Conservation (phyloP, 129 eudicot genomes). For the Daucus carota region DH1_v3.0 NC_030384.2:39301501-39302000, state of each 20-base stretch:
- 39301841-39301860: conserved; percentile 52
- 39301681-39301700: background rate
- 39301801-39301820: conserved; percentile 51
- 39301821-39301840: conserved; percentile 52
- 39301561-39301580: background rate
- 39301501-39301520: background rate
- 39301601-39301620: background rate
- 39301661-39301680: background rate
- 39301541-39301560: background rate
- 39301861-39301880: conserved; percentile 45
- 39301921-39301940: conserved; percentile 53
- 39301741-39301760: background rate
- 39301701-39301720: background rate
- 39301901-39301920: conserved; percentile 31
- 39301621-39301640: background rate
- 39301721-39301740: background rate
- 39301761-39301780: conserved; percentile 80
- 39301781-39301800: conserved; percentile 47
- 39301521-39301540: background rate
- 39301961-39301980: conserved; percentile 65
- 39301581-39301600: background rate
- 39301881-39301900: conserved; percentile 52
- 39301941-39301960: conserved; percentile 50
- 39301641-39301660: background rate
- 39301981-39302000: conserved; percentile 67